These are phyloP conservation scores for Selaginella moellendorffii DNA, from an alignment of 75 land plant species.

Conservation along the genomic window DNA sequence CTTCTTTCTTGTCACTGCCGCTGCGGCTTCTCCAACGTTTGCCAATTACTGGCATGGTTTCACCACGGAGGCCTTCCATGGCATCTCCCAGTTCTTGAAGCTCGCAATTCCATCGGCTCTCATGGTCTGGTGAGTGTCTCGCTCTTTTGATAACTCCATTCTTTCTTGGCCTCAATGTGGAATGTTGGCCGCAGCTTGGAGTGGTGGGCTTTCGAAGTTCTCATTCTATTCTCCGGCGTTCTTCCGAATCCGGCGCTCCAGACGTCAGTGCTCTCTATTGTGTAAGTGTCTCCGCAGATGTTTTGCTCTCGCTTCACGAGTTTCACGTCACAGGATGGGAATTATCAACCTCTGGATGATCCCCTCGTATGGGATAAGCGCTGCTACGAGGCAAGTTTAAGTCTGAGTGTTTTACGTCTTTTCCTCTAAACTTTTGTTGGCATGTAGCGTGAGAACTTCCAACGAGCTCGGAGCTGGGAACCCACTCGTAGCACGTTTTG, in stretches of 20 bases:
- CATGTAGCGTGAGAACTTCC: conserved; percentile 45
- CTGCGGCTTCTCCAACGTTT: conserved; percentile 38
- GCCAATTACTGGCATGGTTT: conserved; percentile 43
- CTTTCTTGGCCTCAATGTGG: neutral
- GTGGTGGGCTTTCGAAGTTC: conserved; percentile 41
- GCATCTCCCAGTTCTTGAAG: conserved; percentile 27
- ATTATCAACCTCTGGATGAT: conserved; percentile 17
- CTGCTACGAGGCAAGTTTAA: conserved; percentile 7
- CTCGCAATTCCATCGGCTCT: conserved; percentile 58
- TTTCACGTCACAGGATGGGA: conserved; percentile 30
- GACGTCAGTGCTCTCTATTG: conserved; percentile 33
- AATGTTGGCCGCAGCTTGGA: conserved; percentile 26
- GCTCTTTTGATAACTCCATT: neutral
- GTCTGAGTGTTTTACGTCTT: neutral
- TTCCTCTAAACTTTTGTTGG: neutral
- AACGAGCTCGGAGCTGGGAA: conserved; percentile 66
- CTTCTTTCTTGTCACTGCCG: conserved; percentile 21
- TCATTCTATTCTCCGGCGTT: conserved; percentile 40
- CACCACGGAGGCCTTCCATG: conserved; percentile 42
- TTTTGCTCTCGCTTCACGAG: conserved; percentile 20
- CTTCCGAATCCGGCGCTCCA: conserved; percentile 31
- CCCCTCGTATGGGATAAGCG: conserved; percentile 14
- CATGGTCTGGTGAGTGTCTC: conserved; percentile 60
- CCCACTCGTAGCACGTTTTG: conserved; percentile 37
- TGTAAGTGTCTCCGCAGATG: conserved; percentile 13